Percentiles rank a stretch among this genome's conserved stretches.
Evolutionary conservation across 78 protist genomes (phyloP).

Genomic region (Andalucia godoyi): DNA sequence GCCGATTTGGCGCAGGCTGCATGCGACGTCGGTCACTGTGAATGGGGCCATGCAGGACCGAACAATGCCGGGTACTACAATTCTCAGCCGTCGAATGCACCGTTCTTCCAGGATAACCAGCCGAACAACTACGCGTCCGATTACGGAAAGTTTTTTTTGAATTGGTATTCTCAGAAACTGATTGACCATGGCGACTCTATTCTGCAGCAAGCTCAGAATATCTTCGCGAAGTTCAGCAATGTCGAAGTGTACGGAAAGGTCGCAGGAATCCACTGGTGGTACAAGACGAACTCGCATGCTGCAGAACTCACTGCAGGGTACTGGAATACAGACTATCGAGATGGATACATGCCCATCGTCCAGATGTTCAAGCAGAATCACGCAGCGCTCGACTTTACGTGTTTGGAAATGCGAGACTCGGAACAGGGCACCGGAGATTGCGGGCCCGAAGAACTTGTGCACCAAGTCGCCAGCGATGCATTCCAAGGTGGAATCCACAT

Average conservation of each 20-base stretch:
- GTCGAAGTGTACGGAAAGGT: constrained; percentile 57
- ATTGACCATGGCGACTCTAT: constrained; percentile 34
- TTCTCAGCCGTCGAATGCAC: constrained; percentile 18
- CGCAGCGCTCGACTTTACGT: constrained; percentile 60
- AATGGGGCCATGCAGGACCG: constrained; percentile 62
- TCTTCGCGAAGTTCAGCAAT: constrained; percentile 1
- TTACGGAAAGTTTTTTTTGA: constrained; percentile 68
- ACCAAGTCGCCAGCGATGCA: constrained; percentile 15
- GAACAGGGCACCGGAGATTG: constrained; percentile 36
- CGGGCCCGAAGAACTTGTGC: constrained; percentile 39
- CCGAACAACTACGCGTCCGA: constrained; percentile 23
- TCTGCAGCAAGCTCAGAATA: constrained; percentile 4
- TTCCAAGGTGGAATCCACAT: constrained; percentile 13
- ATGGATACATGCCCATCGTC: constrained; percentile 43
- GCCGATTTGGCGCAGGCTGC: constrained; percentile 37
- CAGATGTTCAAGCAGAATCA: constrained; percentile 27
- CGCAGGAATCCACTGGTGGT: constrained; percentile 86
- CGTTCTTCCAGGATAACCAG: constrained; percentile 39
- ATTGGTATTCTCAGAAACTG: constrained; percentile 54
- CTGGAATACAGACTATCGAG: constrained; percentile 36
- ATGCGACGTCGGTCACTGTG: constrained; percentile 25
- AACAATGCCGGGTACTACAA: constrained; percentile 59
- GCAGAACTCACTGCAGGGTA: constrained; percentile 82
- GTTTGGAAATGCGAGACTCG: constrained; percentile 46
- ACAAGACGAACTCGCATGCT: constrained; percentile 49